Evolutionary conservation across 1,139 yeast genomes (phyloP), one percentile per base, ranked within the genome.

Genomic region (Kazachstania sp.): DNA sequence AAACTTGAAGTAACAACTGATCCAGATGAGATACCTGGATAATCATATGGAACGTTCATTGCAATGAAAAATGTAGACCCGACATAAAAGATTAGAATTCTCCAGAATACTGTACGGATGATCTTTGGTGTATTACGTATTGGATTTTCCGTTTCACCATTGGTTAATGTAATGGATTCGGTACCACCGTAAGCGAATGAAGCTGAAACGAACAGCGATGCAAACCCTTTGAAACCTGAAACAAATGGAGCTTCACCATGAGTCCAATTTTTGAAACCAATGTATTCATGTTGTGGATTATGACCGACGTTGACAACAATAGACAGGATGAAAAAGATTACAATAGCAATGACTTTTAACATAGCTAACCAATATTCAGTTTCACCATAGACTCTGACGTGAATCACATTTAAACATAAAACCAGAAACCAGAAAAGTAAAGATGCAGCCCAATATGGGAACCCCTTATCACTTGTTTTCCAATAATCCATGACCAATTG

Each of bases 121-220:
- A 79, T 78, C 51, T 72, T 73, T 26, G 83, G 84, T 56, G 81
- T 78, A 34, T 74, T 72, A 53, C 74, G 70, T 2, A 71, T 63
- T 1, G 87, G 87, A 57, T 78, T 78, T 51, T 71, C 70, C 35
- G 81, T 75, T 63, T 81, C 86, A 30, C 83, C 87, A 8, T 83
- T 82, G 3, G 86, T 79, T 52, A 81, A 70, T 18, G 83, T 76
- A 45, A 81, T 74, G 8, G 79, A 70, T 61, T 81, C 87, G 3
- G 81, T 74, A 41, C 87, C 86, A 53, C 86, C 86, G 57, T 74
- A 79, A 6, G 86, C 82, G 63, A 79, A 81, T 28, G 83, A 71
- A 2, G 87, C 83, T 19, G 83, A 75, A 37, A 80, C 73, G 59
- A 75, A 61, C 51, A 71, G 39, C 44, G 63, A 47, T 66, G 79